These are phyloP conservation scores for Mycosarcoma maydis DNA, from an alignment of 1,284 basidiomycete genomes.

Conservation along the genomic window DNA sequence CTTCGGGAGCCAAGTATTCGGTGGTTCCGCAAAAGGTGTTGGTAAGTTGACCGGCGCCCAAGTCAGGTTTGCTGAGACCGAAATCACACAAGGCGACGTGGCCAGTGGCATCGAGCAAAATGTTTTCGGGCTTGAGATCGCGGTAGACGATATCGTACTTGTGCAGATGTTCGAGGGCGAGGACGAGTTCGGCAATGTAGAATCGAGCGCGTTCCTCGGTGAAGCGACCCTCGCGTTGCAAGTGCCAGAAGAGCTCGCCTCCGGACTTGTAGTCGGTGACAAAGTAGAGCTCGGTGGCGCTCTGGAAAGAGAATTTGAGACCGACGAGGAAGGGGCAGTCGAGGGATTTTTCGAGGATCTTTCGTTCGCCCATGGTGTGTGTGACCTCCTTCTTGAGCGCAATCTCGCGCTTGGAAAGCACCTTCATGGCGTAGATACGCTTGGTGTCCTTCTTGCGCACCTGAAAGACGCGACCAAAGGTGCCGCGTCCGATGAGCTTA, in stretches of 20 bases:
- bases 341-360: slow-evolving; percentile 92
- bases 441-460: slow-evolving; percentile 97
- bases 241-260: slow-evolving; percentile 94
- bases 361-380: slow-evolving; percentile 98
- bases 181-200: slow-evolving; percentile 94
- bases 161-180: slow-evolving; percentile 94
- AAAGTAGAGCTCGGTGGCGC: slow-evolving; percentile 92
- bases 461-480: slow-evolving; percentile 97
- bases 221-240: slow-evolving; percentile 96
- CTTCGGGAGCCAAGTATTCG: slow-evolving; percentile 93
- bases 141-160: slow-evolving; percentile 98
- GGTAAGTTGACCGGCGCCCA: slow-evolving; percentile 91
- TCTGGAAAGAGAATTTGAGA: slow-evolving; percentile 98
- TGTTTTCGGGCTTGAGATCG: slow-evolving; percentile 97
- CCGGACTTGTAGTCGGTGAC: slow-evolving; percentile 99
- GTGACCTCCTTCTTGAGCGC: slow-evolving; percentile 99
- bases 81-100: slow-evolving; percentile 99
- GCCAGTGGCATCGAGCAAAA: slow-evolving; percentile 93
- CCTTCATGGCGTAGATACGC: slow-evolving; percentile 99
- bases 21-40: slow-evolving; percentile 95
- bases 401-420: slow-evolving; percentile 97
- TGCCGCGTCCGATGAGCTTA: slow-evolving; percentile 97
- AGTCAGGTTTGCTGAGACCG: slow-evolving; percentile 93
- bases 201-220: slow-evolving; percentile 91
- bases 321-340: slow-evolving; percentile 98